Evolutionary conservation across 2,329 filamentous ascomycete genomes (phyloP).

Genomic region (Tolypocladium capitatum): DNA sequence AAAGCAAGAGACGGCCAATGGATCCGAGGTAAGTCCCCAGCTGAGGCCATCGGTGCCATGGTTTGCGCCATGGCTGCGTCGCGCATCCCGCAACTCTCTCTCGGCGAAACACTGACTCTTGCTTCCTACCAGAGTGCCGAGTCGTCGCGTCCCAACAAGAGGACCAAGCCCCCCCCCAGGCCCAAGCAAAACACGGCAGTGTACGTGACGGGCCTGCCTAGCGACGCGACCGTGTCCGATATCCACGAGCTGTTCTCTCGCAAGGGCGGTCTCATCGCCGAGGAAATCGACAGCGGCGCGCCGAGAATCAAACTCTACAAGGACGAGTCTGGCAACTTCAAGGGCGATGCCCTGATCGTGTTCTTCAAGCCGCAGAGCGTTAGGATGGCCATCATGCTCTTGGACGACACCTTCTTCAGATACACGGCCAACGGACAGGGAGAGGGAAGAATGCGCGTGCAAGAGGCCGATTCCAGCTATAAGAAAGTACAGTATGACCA

Average conservation of each 20-base stretch:
- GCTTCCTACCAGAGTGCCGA: constrained; percentile 9
- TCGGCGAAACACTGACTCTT: not conserved
- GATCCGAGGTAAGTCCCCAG: constrained; percentile 27
- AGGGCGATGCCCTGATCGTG: constrained; percentile 83
- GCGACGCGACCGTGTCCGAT: constrained; percentile 66
- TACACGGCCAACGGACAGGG: constrained; percentile 37
- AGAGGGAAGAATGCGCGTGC: constrained; percentile 61
- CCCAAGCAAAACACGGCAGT: constrained; percentile 71
- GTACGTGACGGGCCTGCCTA: constrained; percentile 79
- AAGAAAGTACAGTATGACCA: constrained; percentile 68
- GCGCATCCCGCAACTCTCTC: no score
- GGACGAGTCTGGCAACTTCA: constrained; percentile 71
- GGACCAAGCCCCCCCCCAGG: constrained; percentile 33
- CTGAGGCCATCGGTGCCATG: not conserved
- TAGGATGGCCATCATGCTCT: constrained; percentile 64
- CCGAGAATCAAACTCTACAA: constrained; percentile 90
- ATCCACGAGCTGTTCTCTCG: constrained; percentile 69
- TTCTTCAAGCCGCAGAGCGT: constrained; percentile 97
- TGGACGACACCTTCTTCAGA: constrained; percentile 74
- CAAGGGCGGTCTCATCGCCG: constrained; percentile 82
- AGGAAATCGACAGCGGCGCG: constrained; percentile 79
- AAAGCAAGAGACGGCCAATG: constrained; percentile 24
- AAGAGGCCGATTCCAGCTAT: constrained; percentile 78
- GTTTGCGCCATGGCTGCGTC: not conserved
- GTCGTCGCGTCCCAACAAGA: constrained; percentile 28